phyloP scores from a whole-genome alignment of 2,329 filamentous ascomycete species.

The Exophiala viscosa region DNA sequence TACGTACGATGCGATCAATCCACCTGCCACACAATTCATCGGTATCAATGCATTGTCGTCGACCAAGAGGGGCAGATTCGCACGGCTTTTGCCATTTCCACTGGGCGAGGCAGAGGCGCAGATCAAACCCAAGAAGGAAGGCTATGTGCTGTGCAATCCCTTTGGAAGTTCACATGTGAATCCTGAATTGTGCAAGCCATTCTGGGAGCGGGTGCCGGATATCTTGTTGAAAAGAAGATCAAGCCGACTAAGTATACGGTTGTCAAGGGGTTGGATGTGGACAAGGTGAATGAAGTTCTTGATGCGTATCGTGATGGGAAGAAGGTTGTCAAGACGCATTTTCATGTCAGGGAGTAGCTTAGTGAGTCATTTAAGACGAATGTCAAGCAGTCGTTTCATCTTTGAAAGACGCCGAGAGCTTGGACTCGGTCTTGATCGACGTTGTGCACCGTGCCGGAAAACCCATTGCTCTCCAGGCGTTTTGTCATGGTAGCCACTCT shows the following conservation, averaged over 20 bases:
- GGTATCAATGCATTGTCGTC: conserved; percentile 36
- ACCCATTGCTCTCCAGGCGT: too few species aligned
- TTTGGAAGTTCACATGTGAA: conserved; percentile 30
- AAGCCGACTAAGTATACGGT: conserved; percentile 32
- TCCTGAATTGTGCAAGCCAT: conserved; percentile 22
- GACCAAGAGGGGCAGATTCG: conserved; percentile 35
- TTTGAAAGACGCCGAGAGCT: too few species aligned
- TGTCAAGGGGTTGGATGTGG: conserved; percentile 34
- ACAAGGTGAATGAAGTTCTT: conserved; percentile 37
- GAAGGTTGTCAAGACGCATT: conserved; percentile 31
- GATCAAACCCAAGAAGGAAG: conserved; percentile 33
- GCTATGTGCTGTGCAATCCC: conserved; percentile 34
- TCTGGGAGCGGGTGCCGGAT: conserved; percentile 20
- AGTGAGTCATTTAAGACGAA: too few species aligned
- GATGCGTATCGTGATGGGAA: conserved; percentile 40
- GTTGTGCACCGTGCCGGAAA: too few species aligned
- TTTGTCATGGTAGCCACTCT: too few species aligned
- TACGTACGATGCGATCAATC: conserved; percentile 37
- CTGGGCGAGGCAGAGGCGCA: conserved; percentile 29
- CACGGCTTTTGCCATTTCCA: conserved; percentile 24
- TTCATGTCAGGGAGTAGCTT: conserved; percentile 16
- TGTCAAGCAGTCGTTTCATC: too few species aligned
- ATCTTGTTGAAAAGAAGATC: conserved; percentile 25
- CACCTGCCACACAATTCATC: conserved; percentile 28
- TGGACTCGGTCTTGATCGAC: too few species aligned